Evolutionary conservation across 1,284 basidiomycete genomes (phyloP).

Genomic region (Heterobasidion parviporum): DNA sequence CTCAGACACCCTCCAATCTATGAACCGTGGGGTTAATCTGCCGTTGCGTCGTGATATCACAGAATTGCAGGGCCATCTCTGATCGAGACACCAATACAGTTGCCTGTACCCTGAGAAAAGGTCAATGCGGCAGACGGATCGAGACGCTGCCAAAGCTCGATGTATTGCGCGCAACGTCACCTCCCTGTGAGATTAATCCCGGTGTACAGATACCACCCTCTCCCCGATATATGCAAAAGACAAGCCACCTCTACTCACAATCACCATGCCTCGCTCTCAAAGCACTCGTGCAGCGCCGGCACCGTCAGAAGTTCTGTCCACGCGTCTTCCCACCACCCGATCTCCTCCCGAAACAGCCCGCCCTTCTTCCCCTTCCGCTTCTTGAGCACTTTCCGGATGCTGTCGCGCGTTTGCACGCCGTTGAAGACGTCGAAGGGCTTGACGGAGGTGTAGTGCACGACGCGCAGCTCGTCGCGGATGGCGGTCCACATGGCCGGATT

Average conservation of each 20-base stretch:
- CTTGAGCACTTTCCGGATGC: constrained; percentile 17
- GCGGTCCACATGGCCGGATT: constrained; percentile 27
- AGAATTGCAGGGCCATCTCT: too few species aligned
- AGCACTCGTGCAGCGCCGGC: not conserved
- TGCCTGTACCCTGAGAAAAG: too few species aligned
- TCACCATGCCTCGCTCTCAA: not conserved
- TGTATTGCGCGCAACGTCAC: too few species aligned
- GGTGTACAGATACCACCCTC: not conserved
- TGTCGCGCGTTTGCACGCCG: constrained; percentile 11
- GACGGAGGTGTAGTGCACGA: constrained; percentile 32
- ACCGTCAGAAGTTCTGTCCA: constrained; percentile 19
- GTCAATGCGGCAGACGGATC: too few species aligned
- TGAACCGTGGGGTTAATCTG: too few species aligned
- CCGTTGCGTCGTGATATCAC: too few species aligned
- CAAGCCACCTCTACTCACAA: not conserved
- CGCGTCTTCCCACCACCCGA: constrained; percentile 25
- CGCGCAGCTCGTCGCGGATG: constrained; percentile 22
- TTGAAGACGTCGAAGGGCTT: constrained; percentile 28
- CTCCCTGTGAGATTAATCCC: not conserved
- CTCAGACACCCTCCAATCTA: too few species aligned
- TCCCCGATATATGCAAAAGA: not conserved
- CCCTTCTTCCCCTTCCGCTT: constrained; percentile 12
- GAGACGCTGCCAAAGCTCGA: too few species aligned
- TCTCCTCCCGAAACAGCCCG: constrained; percentile 23
- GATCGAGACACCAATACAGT: too few species aligned